Conservation (phyloP, 257 asterid species). For the Hygrophila difformis region DNA sequence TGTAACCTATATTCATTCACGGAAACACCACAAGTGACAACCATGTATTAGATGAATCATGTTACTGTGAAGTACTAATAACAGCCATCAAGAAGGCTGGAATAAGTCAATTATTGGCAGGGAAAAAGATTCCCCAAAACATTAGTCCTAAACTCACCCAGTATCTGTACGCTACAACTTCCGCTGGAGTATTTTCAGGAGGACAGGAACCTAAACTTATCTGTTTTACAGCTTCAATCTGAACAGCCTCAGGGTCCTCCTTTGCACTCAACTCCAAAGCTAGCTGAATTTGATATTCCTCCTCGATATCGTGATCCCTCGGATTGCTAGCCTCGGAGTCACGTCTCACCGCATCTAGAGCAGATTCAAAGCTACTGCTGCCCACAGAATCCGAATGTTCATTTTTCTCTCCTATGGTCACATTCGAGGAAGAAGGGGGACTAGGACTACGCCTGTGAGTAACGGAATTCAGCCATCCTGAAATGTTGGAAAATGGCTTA, state of each 20-base stretch:
- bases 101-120: too few species aligned
- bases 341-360: slow-evolving; percentile 46
- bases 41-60: too few species aligned
- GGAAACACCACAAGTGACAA: too few species aligned
- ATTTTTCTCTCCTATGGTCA: slow-evolving; percentile 35
- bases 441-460: slow-evolving; percentile 60
- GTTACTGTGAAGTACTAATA: too few species aligned
- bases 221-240: slow-evolving; percentile 97
- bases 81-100: too few species aligned
- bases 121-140: background rate
- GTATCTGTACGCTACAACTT: slow-evolving; percentile 75
- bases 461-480: slow-evolving; percentile 93
- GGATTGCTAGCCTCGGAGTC: slow-evolving; percentile 60
- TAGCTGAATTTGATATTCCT: slow-evolving; percentile 85
- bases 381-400: slow-evolving; percentile 72
- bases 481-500: slow-evolving; percentile 67
- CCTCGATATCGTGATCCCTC: slow-evolving; percentile 81
- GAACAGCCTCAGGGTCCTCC: slow-evolving; percentile 99
- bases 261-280: slow-evolving; percentile 92
- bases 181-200: slow-evolving; percentile 74
- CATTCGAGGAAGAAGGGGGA: slow-evolving; percentile 64
- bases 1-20: too few species aligned
- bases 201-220: slow-evolving; percentile 84
- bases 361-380: slow-evolving; percentile 61
- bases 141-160: slow-evolving; percentile 45